Conservation (phyloP, 1,284 basidiomycete genomes). For the Ganoderma meredithae region DNA sequence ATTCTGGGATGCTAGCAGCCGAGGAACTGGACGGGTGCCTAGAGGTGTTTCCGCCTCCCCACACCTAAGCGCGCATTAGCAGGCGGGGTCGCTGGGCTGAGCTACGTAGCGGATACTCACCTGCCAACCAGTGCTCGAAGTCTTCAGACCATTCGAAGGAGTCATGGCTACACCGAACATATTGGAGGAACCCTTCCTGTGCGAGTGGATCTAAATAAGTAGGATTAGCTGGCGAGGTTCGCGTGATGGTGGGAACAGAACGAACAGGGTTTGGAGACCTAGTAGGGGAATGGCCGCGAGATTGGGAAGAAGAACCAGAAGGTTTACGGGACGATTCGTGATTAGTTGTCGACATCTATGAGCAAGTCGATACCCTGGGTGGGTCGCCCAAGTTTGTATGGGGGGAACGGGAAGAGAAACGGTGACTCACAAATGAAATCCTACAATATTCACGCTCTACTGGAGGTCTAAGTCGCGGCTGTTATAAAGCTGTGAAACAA, state of each 20-base stretch:
- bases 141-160: slow-evolving; percentile 55
- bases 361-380: slow-evolving; percentile 28
- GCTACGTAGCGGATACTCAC: slow-evolving; percentile 48
- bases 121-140: slow-evolving; percentile 74
- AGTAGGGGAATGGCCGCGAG: slow-evolving; percentile 66
- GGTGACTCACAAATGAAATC: slow-evolving; percentile 35
- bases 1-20: slow-evolving; percentile 57
- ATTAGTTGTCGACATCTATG: slow-evolving; percentile 56
- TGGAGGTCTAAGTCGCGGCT: slow-evolving; percentile 26
- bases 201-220: slow-evolving; percentile 46
- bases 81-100: slow-evolving; percentile 8
- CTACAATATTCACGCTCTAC: slow-evolving; percentile 31
- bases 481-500: slow-evolving; percentile 23
- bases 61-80: slow-evolving; percentile 53
- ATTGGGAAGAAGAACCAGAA: slow-evolving; percentile 70
- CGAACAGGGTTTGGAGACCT: slow-evolving; percentile 64
- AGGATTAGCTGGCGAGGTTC: slow-evolving; percentile 12
- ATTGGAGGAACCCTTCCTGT: slow-evolving; percentile 54
- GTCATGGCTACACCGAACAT: slow-evolving; percentile 64
- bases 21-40: slow-evolving; percentile 72
- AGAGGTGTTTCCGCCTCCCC: slow-evolving; percentile 61
- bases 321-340: slow-evolving; percentile 64
- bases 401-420: slow-evolving; percentile 20
- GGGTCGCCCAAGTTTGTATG: slow-evolving; percentile 28
- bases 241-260: slow-evolving; percentile 18